Percentiles rank a stretch among this genome's conserved stretches.
phyloP scores from a whole-genome alignment of 2,329 filamentous ascomycete genomes.

The Aureobasidium melanogenum region DNA sequence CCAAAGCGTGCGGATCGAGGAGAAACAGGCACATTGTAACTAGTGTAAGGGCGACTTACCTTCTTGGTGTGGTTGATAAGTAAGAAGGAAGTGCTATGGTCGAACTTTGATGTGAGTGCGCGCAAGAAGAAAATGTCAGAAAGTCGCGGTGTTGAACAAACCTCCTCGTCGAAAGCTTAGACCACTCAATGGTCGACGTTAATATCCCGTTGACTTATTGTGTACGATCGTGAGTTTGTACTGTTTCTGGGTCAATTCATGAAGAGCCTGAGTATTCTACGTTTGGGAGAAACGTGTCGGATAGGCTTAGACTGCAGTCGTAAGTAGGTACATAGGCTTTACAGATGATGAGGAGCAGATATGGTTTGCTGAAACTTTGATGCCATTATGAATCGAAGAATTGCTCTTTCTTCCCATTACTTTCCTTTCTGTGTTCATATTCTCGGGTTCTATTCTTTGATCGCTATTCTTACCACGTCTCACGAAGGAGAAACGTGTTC shows the following conservation, averaged over 20 bases:
- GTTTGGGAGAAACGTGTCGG: no score
- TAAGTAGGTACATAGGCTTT: no score
- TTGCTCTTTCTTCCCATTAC: no score
- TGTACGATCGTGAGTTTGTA: neutral
- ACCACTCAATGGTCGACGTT: neutral
- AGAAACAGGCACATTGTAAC: neutral
- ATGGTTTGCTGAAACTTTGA: no score
- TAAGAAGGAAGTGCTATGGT: neutral
- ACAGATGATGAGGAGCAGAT: no score
- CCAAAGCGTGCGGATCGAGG: neutral
- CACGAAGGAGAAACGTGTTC: neutral
- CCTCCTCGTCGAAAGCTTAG: neutral
- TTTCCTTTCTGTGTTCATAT: no score
- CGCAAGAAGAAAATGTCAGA: no score
- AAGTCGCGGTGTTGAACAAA: neutral
- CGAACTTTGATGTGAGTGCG: neutral
- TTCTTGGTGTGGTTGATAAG: neutral
- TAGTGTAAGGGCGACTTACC: neutral
- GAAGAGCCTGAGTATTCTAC: neutral
- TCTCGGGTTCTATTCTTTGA: no score
- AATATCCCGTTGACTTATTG: neutral
- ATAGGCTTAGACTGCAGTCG: no score
- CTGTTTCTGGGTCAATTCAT: neutral
- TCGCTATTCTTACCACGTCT: no score
- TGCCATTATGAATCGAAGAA: no score